Base-by-base conservation (phyloP, 169 alveolate species). In the Nephromyces sp. region DNA sequence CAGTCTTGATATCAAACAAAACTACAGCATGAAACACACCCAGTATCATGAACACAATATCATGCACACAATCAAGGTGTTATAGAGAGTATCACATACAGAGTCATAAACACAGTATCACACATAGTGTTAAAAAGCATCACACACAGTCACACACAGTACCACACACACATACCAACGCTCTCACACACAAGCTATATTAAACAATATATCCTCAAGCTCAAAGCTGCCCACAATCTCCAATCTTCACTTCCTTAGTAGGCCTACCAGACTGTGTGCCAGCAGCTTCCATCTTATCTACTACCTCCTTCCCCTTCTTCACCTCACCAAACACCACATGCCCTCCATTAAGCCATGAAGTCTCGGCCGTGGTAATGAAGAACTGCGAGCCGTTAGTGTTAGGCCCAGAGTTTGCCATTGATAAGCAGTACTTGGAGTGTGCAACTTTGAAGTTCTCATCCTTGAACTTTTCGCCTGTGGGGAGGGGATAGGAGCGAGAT, bases 321-420 rank as follows among this genome's bases (percentile, higher is more conserved):
- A 96, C 99, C 70, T 90, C 80, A 6, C 99, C 99, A 85, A 96
- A 97, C 25, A 97, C 97, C n/a, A 97, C 92, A 84, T 97, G 99
- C 81, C 92, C 93, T 43, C 97, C 97, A 83, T 96, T 97, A 34
- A 96, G 85, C 98, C 99, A 96, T 62, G 96, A 93, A 68, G 97
- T 87, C 32, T 97, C 93, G 51, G 91, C 98, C 0, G 98, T 93
- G 61, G 99, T 95, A 75, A 97, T 94, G 88, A 96, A 96, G 87
- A 96, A 96, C 86, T 96, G 98, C 66, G 98, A 92, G 31, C 98
- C 97, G 83, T 95, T 95, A 51, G 98, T 95, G 87, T 95, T 94
- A 62, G 98, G 97, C 64, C 98, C 84, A 6, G 81, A 78, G 69
- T 82, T 82, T 72, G 99, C 98, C 99, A 97, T 95, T 30, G 98